These are phyloP conservation scores for Exserohilum turcica DNA, from an alignment of 2,329 filamentous ascomycete species.

Conservation along the genomic window DNA sequence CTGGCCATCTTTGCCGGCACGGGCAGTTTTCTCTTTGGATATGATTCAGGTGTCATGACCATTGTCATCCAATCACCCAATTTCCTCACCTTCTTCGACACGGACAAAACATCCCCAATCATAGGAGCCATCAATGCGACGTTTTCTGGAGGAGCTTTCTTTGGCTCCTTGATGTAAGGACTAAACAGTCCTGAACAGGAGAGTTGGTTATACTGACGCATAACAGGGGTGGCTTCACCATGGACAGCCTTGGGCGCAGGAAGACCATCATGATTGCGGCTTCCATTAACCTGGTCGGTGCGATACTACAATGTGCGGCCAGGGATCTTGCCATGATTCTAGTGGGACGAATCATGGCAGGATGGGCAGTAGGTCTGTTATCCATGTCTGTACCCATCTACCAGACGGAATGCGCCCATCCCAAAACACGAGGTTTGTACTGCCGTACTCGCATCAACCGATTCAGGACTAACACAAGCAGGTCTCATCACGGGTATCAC, in stretches of 20 bases:
- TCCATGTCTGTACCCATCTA: slow-evolving; percentile 67
- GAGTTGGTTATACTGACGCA: background rate
- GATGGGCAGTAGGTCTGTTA: slow-evolving; percentile 63
- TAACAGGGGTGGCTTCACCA: slow-evolving; percentile 58
- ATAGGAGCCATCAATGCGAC: slow-evolving; percentile 69
- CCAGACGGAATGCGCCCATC: slow-evolving; percentile 65
- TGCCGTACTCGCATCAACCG: background rate
- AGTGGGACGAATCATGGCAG: slow-evolving; percentile 63
- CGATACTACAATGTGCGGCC: slow-evolving; percentile 63
- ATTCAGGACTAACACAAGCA: slow-evolving; percentile 6
- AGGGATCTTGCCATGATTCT: slow-evolving; percentile 62
- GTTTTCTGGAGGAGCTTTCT: slow-evolving; percentile 63
- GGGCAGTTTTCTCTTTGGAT: slow-evolving; percentile 45
- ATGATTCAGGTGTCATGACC: slow-evolving; percentile 50
- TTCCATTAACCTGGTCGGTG: slow-evolving; percentile 62
- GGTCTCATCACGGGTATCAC: slow-evolving; percentile 61
- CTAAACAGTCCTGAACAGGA: background rate
- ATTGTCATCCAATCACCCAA: slow-evolving; percentile 62
- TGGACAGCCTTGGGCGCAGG: slow-evolving; percentile 65
- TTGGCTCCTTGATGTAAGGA: slow-evolving; percentile 57
- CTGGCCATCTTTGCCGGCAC: slow-evolving; percentile 53
- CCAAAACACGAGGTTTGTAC: slow-evolving; percentile 58
- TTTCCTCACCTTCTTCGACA: slow-evolving; percentile 64
- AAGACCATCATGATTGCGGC: slow-evolving; percentile 66
- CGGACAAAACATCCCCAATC: slow-evolving; percentile 55